Base-by-base conservation (phyloP, 73 alveolate genomes). In the Symbiodinium pilosum region DNA sequence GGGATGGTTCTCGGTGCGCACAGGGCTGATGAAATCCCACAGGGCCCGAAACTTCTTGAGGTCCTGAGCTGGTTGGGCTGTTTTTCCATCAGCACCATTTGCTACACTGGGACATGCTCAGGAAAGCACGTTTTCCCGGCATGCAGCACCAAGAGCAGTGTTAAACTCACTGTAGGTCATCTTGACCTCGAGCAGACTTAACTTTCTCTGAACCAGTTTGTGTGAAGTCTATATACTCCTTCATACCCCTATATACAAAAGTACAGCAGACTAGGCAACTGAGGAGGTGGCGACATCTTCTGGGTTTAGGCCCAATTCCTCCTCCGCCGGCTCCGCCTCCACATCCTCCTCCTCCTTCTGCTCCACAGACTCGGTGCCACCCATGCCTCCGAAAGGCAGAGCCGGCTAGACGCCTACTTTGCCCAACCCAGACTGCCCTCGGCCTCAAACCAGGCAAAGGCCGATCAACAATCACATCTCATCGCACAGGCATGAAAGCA, bases 151-250 rank as follows among this genome's bases (percentile, higher is more conserved):
- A 9, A 91, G 54, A 30, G 87, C 97, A 21, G 87, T 77, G 42
- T 91, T 91, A 88, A 91, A 91, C 56, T 91, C 97, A 32, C 88
- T 56, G 44, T 91, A 91, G 38, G 83, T 43, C 97, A 91, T 91
- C 88, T 91, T 91, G 12, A 88, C 97, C 97, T 91, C 41, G 3
- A 34, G 21, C 6, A 47, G n/a, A n/a, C n/a, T n/a, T n/a, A n/a
- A n/a, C n/a, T n/a, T n/a, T n/a, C n/a, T n/a, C n/a, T n/a, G n/a
- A n/a, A n/a, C n/a, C n/a, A n/a, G n/a, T n/a, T n/a, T n/a, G 59
- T 47, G 59, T 9, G 59, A 47, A 47, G 59, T 47, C 14, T n/a
- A n/a, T n/a, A n/a, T n/a, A n/a, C n/a, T n/a, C n/a, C n/a, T n/a
- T n/a, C n/a, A n/a, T n/a, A n/a, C n/a, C n/a, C n/a, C n/a, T n/a